Base-by-base conservation (phyloP, 2,329 filamentous ascomycete genomes). In the Ilyonectria sp. region DNA sequence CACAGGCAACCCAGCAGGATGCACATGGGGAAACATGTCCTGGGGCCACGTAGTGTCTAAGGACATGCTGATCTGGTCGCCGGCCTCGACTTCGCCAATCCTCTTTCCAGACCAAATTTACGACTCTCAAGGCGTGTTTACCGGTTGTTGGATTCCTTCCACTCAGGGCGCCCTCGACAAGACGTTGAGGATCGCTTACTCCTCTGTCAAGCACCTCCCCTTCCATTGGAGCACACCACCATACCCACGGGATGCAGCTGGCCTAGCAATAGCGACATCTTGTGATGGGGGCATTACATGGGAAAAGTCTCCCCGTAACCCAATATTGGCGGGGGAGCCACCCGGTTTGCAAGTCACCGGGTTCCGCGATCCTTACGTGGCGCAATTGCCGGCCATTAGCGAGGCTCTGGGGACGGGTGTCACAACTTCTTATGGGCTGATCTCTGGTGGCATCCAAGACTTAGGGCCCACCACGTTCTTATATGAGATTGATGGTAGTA, bases 101-200 rank as follows among this genome's bases (percentile, higher is more conserved):
- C 80, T 55, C 57, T 76, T 76, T 13, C 82, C 80, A 11, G 68
- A 54, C 78, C 79, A 78, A 47, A 76, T 76, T 15, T 87, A 87
- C 75, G 83, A 87, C 68, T 79, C 81, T 8, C 77, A 86, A 19
- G 85, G 86, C 8, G 83, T 87, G 56, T 87, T 87, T 77, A 85
- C 82, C 6, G 86, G 86, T 7, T 85, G 83, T 43, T 81, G 80
- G 4, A 80, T 83, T 68, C 83, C 85, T 6, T 81, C 84, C 35
- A 85, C 84, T 52, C 72, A 83, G 2, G 68, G 81, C 15, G 84
- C 83, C 26, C 79, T 83, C 21, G 49, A 69, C 8, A 70, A 58
- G 23, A 67, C 73, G n/a, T 60, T 80, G 61, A 75, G 69, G 10
- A 63, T 75, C 21, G 62, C 78, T 26, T 81, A 81, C 69, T 75